phyloP scores from a whole-genome alignment of 2,329 filamentous ascomycete genomes.

The Trichoderma sp. region DNA sequence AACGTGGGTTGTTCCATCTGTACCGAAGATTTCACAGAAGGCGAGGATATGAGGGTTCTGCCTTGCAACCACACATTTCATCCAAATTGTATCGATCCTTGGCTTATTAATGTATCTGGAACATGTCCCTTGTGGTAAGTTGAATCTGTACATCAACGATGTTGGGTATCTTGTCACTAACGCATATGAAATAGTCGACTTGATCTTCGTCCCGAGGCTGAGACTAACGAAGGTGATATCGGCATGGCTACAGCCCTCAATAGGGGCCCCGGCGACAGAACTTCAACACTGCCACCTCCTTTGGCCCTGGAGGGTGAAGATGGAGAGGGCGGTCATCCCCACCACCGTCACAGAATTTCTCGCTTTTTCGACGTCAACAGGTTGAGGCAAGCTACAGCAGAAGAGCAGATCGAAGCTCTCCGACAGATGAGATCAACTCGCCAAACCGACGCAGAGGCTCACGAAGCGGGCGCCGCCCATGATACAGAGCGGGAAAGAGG shows the following conservation, averaged over 20 bases:
- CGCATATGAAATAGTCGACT: constrained; percentile 46
- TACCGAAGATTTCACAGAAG: constrained; percentile 65
- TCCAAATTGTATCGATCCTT: constrained; percentile 66
- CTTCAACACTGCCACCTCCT: constrained; percentile 40
- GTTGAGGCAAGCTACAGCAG: constrained; percentile 56
- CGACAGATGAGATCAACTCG: constrained; percentile 41
- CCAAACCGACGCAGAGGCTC: constrained; percentile 25
- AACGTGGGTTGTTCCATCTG: constrained; percentile 64
- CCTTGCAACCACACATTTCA: constrained; percentile 69
- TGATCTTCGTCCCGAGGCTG: constrained; percentile 49
- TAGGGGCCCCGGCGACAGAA: constrained; percentile 22
- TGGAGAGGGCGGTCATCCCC: constrained; percentile 28
- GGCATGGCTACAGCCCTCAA: constrained; percentile 37
- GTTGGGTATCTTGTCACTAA: neutral
- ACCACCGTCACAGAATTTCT: constrained; percentile 46
- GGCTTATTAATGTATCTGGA: constrained; percentile 67
- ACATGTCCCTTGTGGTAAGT: constrained; percentile 68
- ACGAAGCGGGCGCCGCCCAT: constrained; percentile 25
- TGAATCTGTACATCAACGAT: neutral
- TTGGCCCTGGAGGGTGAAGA: constrained; percentile 42
- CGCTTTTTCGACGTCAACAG: constrained; percentile 57
- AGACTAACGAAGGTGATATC: constrained; percentile 40
- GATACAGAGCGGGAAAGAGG: constrained; percentile 33
- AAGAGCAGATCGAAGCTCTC: constrained; percentile 61
- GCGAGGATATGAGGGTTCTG: constrained; percentile 65